Evolutionary conservation across 1,284 basidiomycete genomes (phyloP).

Genomic region (Marasmius sp.): DNA sequence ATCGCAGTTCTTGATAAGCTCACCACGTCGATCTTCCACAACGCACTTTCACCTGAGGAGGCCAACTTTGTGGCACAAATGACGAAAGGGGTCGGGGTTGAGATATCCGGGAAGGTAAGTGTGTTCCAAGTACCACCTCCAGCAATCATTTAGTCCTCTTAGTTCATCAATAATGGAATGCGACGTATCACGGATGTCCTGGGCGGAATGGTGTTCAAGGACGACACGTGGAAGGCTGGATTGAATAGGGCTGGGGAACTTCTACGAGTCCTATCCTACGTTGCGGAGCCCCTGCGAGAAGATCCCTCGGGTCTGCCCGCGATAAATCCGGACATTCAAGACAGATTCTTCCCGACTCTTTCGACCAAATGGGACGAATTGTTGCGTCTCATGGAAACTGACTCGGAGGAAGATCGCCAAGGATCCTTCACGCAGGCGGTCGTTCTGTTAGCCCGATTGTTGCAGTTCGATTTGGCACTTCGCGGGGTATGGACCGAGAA

Average conservation of each 20-base stretch:
- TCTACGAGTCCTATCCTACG: slow-evolving; percentile 65
- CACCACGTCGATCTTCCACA: slow-evolving; percentile 64
- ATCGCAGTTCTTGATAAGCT: slow-evolving; percentile 61
- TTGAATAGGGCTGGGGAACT: slow-evolving; percentile 65
- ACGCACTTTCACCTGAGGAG: slow-evolving; percentile 71
- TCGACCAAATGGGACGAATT: slow-evolving; percentile 44
- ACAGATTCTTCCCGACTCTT: slow-evolving; percentile 51
- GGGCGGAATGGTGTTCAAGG: slow-evolving; percentile 31
- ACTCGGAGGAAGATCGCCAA: slow-evolving; percentile 14
- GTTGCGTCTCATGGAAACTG: slow-evolving; percentile 33
- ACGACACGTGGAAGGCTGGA: slow-evolving; percentile 31
- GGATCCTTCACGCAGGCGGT: slow-evolving; percentile 29
- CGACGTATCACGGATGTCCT: slow-evolving; percentile 63
- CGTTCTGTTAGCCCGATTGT: slow-evolving; percentile 58
- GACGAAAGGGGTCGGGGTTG: slow-evolving; percentile 62
- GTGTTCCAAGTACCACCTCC: neutral
- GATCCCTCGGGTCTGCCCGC: slow-evolving; percentile 41
- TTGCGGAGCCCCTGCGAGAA: slow-evolving; percentile 63
- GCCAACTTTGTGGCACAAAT: slow-evolving; percentile 80
- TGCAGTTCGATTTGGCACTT: slow-evolving; percentile 75
- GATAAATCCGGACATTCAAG: slow-evolving; percentile 55
- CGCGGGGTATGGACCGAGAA: slow-evolving; percentile 55
- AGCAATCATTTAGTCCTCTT: slow-evolving; percentile 2
- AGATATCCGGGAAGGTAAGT: slow-evolving; percentile 65
- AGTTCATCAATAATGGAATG: slow-evolving; percentile 79